Evolutionary conservation across 352 stramenopile species (phyloP).

Genomic region (Phytopythium sindhum): DNA sequence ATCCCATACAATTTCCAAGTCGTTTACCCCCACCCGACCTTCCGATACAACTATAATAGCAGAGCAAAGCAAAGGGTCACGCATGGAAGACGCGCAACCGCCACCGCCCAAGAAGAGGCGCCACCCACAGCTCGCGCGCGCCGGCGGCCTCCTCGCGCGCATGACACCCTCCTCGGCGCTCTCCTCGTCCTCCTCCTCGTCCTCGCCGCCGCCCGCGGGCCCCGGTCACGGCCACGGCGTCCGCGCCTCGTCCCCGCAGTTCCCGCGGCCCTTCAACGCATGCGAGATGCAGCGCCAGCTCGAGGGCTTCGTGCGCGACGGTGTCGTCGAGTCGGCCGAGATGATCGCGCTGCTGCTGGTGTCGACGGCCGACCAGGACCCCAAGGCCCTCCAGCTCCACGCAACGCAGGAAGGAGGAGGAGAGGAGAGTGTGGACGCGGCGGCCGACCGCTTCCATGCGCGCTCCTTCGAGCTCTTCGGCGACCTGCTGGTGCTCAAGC

Average conservation of each 20-base stretch:
- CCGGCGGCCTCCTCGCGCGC: not conserved
- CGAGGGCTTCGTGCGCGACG: constrained; percentile 41
- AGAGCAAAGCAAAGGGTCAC: not conserved
- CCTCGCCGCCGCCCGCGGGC: not conserved
- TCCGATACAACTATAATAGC: not conserved
- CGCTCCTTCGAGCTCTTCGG: constrained; percentile 56
- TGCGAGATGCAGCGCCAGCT: constrained; percentile 63
- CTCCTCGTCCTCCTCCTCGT: not conserved
- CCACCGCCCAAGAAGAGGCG: constrained; percentile 32
- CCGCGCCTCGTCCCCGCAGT: not conserved
- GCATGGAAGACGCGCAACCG: constrained; percentile 10
- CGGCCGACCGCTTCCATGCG: constrained; percentile 41
- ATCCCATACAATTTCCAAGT: constrained; percentile 9
- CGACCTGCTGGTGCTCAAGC: constrained; percentile 62
- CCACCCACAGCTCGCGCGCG: constrained; percentile 13
- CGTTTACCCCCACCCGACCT: constrained; percentile 1
- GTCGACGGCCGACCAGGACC: constrained; percentile 28
- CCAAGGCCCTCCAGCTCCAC: not conserved
- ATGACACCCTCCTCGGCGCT: not conserved
- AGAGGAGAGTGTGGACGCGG: not conserved
- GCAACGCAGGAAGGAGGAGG: constrained; percentile 10
- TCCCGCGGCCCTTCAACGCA: constrained; percentile 23
- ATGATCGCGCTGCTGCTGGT: constrained; percentile 64
- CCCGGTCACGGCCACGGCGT: no score
- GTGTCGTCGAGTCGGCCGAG: constrained; percentile 54